Percentiles rank a stretch among this genome's conserved stretches.
Evolutionary conservation across 1,284 basidiomycete species (phyloP).

Genomic region (Microbotryum intermedium): DNA sequence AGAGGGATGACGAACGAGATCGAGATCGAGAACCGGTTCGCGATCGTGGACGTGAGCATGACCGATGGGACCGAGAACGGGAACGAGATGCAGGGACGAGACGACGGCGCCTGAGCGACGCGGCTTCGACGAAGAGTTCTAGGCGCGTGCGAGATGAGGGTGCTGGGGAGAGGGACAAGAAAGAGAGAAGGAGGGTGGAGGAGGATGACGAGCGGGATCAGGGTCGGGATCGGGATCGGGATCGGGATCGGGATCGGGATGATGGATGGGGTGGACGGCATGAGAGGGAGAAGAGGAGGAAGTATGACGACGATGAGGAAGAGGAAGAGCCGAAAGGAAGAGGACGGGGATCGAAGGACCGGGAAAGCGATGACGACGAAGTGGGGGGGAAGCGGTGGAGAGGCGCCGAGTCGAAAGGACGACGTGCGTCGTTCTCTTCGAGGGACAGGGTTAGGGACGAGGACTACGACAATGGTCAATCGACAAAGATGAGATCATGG

Average conservation of each 20-base stretch:
- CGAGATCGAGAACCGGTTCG: too few species aligned
- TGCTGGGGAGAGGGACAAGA: neutral
- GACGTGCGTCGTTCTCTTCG: neutral
- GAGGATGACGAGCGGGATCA: neutral
- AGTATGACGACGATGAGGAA: neutral
- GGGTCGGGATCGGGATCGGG: neutral
- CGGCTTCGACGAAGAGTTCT: too few species aligned
- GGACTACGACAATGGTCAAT: slow-evolving; percentile 1
- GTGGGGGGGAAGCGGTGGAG: neutral
- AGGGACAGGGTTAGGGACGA: neutral
- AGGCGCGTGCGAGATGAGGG: neutral
- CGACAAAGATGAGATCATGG: neutral
- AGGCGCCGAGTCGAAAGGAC: neutral
- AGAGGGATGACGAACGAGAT: too few species aligned
- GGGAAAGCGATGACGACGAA: too few species aligned
- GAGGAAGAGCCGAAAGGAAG: neutral
- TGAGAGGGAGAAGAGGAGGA: neutral
- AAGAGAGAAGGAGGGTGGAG: neutral
- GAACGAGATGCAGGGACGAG: neutral
- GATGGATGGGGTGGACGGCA: neutral
- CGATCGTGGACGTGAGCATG: too few species aligned
- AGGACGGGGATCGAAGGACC: neutral
- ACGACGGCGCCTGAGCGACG: neutral
- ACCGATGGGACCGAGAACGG: neutral
- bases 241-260: neutral